Conservation (phyloP, 177 flowering plant species). For the Telopea speciosissima region DNA sequence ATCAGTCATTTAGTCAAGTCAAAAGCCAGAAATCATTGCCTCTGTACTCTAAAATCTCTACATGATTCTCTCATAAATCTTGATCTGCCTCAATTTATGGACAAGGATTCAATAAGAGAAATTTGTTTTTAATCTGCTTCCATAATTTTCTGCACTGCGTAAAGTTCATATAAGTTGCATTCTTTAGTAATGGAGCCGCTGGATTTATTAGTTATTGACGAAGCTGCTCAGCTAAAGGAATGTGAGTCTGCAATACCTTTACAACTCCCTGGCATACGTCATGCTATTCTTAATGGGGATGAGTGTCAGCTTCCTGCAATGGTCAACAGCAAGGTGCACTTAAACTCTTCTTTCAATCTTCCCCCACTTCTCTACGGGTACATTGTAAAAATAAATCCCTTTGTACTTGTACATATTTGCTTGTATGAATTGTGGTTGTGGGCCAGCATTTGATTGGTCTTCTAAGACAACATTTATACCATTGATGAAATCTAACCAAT, state of each 20-base stretch:
- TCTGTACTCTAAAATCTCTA: slow-evolving; percentile 30
- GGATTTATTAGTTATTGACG: slow-evolving; percentile 44
- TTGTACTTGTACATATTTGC: neutral
- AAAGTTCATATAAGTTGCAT: slow-evolving; percentile 37
- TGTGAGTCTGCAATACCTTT: slow-evolving; percentile 52
- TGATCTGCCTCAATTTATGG: slow-evolving; percentile 24
- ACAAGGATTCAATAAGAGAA: slow-evolving; percentile 8
- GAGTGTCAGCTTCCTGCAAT: slow-evolving; percentile 48
- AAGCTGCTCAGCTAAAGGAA: slow-evolving; percentile 59
- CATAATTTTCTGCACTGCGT: slow-evolving; percentile 50
- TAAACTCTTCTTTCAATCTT: neutral
- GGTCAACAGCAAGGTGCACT: slow-evolving; percentile 42
- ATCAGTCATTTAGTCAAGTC: neutral
- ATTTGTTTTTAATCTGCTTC: slow-evolving; percentile 46
- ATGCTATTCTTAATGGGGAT: slow-evolving; percentile 54
- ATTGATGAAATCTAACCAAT: neutral
- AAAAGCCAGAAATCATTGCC: slow-evolving; percentile 24
- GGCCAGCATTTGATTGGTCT: neutral
- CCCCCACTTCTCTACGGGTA: too few species aligned
- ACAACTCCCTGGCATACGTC: slow-evolving; percentile 33
- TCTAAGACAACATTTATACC: neutral
- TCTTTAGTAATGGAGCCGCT: slow-evolving; percentile 24
- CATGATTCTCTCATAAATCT: slow-evolving; percentile 26
- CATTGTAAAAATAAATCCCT: too few species aligned
- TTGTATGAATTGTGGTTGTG: neutral